A percentile compares a stretch with the other conserved stretches of the same genome.
These are phyloP conservation scores for Coemansia sp. DNA, from an alignment of 192 early-diverging fungal genomes.

Conservation along the genomic window DNA sequence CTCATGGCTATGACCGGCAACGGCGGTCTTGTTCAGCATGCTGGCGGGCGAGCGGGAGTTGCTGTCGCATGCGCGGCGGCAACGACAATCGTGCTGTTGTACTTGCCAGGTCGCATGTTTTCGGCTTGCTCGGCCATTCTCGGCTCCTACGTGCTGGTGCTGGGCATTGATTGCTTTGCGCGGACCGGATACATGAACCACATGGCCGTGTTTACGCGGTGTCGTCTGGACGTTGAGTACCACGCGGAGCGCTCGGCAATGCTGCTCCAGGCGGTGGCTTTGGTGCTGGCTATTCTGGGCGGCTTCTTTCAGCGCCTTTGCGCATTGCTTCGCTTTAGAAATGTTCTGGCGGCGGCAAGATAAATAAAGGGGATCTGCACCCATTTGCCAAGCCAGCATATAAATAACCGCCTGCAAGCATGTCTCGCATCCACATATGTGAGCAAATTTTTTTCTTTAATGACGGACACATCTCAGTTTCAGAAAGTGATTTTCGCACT, in stretches of 20 bases:
- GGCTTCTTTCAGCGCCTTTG: not conserved
- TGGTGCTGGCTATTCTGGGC: conserved; percentile 2
- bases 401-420: not conserved
- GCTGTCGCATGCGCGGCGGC: not conserved
- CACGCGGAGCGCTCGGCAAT: not conserved
- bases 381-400: not conserved
- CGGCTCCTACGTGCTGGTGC: conserved; percentile 14
- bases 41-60: not conserved
- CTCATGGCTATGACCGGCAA: not conserved
- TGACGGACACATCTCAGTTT: not conserved
- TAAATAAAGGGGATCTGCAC: not conserved
- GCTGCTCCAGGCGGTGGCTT: conserved; percentile 11
- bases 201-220: not conserved
- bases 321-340: conserved; percentile 1
- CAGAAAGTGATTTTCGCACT: not conserved
- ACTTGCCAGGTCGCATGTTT: not conserved
- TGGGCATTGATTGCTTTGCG: conserved; percentile 17
- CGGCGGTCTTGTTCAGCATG: not conserved
- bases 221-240: not conserved
- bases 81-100: not conserved
- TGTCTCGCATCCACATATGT: not conserved
- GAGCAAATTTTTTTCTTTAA: not conserved
- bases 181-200: conserved; percentile 9
- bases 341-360: not conserved
- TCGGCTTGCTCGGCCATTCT: conserved; percentile 3